Evolutionary conservation across 176 grass and related monocot genomes (phyloP), one percentile per base, ranked within the genome.

Genomic region (Avena insularis): DNA sequence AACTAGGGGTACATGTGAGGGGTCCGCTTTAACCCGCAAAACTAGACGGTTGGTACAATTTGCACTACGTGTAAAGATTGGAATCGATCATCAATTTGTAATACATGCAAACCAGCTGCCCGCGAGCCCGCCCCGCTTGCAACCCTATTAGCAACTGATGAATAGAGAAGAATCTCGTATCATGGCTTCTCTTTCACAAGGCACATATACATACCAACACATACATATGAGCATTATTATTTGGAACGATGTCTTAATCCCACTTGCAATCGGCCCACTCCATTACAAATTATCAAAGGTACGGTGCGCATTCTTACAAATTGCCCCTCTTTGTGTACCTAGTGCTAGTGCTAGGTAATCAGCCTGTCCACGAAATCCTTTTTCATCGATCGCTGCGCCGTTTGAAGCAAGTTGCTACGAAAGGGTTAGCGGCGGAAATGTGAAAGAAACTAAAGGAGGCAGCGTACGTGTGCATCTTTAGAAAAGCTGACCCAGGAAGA

Each of bases 391-490:
- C 4, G 70, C 20, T 23, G 40, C 4, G 69, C 45, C 20, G 20
- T 23, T 49, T 74, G n/a, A 50, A 5, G 21, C 71, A 51, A 75
- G 56, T 90, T 77, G 38, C 25, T 77, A 23, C 8, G 6, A 68
- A 54, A 75, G 64, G 66, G 25, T 12, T 38, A 46, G 43, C 81
- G 81, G 81, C 64, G 56, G 81, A 15, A 83, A 71, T 33, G 25
- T 46, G 19, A 73, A 79, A 33, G 21, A 84, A 31, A 31, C 31
- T 31, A 31, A 31, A 31, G 31, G 31, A 31, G 31, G 31, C 31
- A 31, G 31, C 31, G 31, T 31, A 31, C 31, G 31, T 31, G 31
- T 31, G 31, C 31, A 31, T 31, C 31, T 31, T 31, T 31, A 31
- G 31, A 31, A 31, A 31, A 31, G 31, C 31, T 31, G 31, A 31